Conservation (phyloP, 2,329 filamentous ascomycete genomes). For the Colletotrichum plurivorum region DNA sequence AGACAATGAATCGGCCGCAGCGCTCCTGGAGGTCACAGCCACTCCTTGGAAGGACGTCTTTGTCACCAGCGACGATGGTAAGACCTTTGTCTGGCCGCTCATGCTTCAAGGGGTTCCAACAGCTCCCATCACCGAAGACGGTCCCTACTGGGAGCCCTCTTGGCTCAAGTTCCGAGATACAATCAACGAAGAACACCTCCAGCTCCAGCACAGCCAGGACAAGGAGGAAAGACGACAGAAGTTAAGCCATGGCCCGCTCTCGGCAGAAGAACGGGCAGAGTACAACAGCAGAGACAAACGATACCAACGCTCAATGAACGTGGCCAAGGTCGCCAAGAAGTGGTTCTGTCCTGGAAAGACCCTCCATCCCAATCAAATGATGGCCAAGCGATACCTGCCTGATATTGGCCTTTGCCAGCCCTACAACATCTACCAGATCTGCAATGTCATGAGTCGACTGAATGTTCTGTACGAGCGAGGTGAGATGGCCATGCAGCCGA, state of each 20-base stretch:
- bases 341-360: slow-evolving; percentile 48
- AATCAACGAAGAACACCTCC: slow-evolving; percentile 43
- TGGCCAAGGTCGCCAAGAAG: slow-evolving; percentile 51
- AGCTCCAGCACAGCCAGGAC: slow-evolving; percentile 21
- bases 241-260: not conserved
- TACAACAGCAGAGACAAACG: slow-evolving; percentile 29
- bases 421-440: slow-evolving; percentile 53
- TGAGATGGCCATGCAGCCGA: slow-evolving; percentile 53
- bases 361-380: slow-evolving; percentile 56
- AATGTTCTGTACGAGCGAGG: slow-evolving; percentile 43
- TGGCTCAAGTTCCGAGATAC: slow-evolving; percentile 51
- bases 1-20: slow-evolving; percentile 23
- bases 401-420: slow-evolving; percentile 49
- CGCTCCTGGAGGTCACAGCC: slow-evolving; percentile 24
- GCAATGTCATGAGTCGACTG: slow-evolving; percentile 51
- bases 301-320: slow-evolving; percentile 44
- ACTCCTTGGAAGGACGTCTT: slow-evolving; percentile 36
- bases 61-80: slow-evolving; percentile 42
- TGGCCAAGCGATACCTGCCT: slow-evolving; percentile 51
- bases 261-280: not conserved
- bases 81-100: slow-evolving; percentile 44
- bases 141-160: slow-evolving; percentile 47
- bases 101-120: slow-evolving; percentile 47
- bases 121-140: slow-evolving; percentile 46
- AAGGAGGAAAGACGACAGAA: not conserved